A percentile compares a stretch with the other conserved stretches of the same genome.
Conservation (phyloP, 129 eudicot species). For the Saussurea involucrata region DNA sequence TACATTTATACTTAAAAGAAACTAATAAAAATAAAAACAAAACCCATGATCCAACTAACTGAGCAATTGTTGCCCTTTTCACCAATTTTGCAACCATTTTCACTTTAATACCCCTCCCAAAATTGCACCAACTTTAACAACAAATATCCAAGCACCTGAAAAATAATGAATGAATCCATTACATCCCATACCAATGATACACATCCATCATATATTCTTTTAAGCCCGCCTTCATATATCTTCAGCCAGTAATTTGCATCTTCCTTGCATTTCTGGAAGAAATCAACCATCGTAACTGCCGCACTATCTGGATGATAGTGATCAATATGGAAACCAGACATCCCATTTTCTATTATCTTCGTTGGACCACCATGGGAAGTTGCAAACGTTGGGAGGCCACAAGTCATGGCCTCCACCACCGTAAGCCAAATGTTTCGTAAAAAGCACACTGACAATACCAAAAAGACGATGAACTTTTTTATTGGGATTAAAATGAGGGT, state of each 20-base stretch:
- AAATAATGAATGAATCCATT: too few species aligned
- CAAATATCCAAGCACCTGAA: too few species aligned
- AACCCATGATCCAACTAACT: too few species aligned
- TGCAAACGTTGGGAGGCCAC: constrained; percentile 97
- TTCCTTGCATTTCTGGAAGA: constrained; percentile 62
- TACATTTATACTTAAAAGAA: too few species aligned
- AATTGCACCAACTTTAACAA: too few species aligned
- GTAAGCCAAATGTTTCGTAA: constrained; percentile 97
- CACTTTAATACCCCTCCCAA: too few species aligned
- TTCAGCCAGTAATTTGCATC: constrained; percentile 63
- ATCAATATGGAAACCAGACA: constrained; percentile 89
- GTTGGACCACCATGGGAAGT: constrained; percentile 94
- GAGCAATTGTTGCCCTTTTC: too few species aligned
- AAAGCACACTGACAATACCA: constrained; percentile 71
- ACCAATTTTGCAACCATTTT: too few species aligned
- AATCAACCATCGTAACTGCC: constrained; percentile 56
- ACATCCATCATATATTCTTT: constrained; percentile 52
- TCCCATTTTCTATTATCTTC: constrained; percentile 89
- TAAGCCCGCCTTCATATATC: constrained; percentile 67
- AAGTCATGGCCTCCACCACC: constrained; percentile 94
- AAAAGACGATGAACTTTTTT: background rate
- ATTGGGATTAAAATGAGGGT: background rate
- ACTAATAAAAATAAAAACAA: too few species aligned
- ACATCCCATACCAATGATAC: too few species aligned
- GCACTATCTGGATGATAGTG: constrained; percentile 90